These are phyloP conservation scores for Melastoma candidum DNA, from an alignment of 441 rosid species.

Conservation along the genomic window DNA sequence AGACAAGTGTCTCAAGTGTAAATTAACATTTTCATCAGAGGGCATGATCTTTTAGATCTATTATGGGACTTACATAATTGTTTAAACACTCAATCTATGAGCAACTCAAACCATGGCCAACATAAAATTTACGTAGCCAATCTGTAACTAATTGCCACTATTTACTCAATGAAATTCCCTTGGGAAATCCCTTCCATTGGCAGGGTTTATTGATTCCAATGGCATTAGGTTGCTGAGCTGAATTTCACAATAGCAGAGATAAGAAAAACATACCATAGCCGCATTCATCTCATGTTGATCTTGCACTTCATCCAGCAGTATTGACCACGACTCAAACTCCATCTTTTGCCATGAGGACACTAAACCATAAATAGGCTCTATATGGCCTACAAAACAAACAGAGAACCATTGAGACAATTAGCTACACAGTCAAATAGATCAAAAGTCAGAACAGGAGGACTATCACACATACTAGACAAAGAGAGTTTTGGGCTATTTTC, in stretches of 20 bases:
- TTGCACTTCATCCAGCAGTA: constrained; percentile 80
- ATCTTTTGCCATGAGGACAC: constrained; percentile 79
- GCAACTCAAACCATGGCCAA: too few species aligned
- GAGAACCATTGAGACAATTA: constrained; percentile 4
- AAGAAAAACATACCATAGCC: constrained; percentile 42
- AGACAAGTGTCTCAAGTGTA: constrained; percentile 1
- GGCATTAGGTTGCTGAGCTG: neutral
- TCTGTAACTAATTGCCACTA: too few species aligned
- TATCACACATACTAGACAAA: constrained; percentile 49
- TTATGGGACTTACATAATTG: too few species aligned
- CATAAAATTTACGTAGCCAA: too few species aligned
- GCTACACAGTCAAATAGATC: neutral
- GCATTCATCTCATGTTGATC: constrained; percentile 75
- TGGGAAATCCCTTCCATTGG: too few species aligned
- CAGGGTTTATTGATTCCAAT: too few species aligned
- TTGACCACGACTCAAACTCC: constrained; percentile 86
- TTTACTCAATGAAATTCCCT: too few species aligned
- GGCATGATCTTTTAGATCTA: neutral
- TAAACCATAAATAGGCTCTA: constrained; percentile 59
- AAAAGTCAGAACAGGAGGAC: neutral
- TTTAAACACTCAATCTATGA: too few species aligned
- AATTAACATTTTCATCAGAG: neutral
- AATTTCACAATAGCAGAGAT: constrained; percentile 17
- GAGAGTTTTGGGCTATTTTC: constrained; percentile 70
- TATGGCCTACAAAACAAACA: constrained; percentile 31